phyloP scores from a whole-genome alignment of 108 stramenopile species.

The Mediolabrus comicus region DNA sequence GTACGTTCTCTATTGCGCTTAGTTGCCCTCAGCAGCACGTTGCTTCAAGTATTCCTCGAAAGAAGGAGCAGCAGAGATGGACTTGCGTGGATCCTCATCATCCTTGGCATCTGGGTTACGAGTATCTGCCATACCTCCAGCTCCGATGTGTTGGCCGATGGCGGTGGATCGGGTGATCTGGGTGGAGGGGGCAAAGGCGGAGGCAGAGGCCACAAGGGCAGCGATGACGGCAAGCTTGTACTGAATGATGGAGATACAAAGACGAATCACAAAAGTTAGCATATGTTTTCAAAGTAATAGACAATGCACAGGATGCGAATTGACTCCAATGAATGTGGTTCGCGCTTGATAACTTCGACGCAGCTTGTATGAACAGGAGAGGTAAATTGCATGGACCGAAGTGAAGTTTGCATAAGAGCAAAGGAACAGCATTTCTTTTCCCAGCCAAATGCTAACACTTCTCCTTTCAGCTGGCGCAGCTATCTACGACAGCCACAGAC shows the following conservation, averaged over 20 bases:
- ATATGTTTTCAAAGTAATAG: background rate
- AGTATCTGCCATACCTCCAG: constrained; percentile 75
- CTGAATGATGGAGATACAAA: background rate
- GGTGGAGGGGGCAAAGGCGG: background rate
- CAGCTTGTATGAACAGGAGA: too few relatives aligned
- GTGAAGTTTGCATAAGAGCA: too few relatives aligned
- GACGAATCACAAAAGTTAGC: background rate
- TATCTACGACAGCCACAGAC: background rate
- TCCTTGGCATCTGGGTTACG: constrained; percentile 60
- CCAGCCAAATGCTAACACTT: background rate
- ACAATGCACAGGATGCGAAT: too few relatives aligned
- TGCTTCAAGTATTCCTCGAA: constrained; percentile 84
- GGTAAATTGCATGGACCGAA: too few relatives aligned
- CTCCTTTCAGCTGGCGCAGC: background rate
- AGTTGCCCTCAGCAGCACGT: constrained; percentile 17
- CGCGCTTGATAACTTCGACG: too few relatives aligned
- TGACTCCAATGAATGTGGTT: too few relatives aligned
- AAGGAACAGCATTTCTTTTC: too few relatives aligned
- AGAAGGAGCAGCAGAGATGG: constrained; percentile 68
- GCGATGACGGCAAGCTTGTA: constrained; percentile 2
- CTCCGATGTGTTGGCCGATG: constrained; percentile 35
- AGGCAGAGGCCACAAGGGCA: background rate
- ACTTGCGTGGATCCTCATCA: constrained; percentile 75
- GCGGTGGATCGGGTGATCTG: background rate
- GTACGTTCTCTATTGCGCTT: too few relatives aligned